Percentiles rank a stretch among this genome's conserved stretches.
Conservation (phyloP, 2,329 filamentous ascomycete genomes). For the Pseudocercospora ulei region DNA sequence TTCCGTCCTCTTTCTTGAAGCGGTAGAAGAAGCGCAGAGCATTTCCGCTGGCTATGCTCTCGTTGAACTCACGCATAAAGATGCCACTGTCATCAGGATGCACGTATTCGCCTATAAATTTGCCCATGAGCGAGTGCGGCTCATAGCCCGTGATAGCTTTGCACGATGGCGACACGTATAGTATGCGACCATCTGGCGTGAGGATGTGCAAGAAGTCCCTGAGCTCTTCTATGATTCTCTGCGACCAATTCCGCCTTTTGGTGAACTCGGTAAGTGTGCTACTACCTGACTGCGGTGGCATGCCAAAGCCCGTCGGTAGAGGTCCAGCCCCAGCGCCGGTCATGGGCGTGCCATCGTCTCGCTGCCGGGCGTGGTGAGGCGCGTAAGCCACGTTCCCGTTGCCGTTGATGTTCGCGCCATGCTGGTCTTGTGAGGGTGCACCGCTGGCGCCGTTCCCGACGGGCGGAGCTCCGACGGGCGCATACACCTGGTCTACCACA, state of each 20-base stretch:
- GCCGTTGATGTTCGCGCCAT: constrained; percentile 20
- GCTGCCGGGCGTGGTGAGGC: constrained; percentile 23
- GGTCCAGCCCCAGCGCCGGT: constrained; percentile 47
- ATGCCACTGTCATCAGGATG: constrained; percentile 76
- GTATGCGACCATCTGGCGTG: constrained; percentile 70
- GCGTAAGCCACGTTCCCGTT: constrained; percentile 22
- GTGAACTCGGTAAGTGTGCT: constrained; percentile 57
- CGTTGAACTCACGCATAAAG: constrained; percentile 79
- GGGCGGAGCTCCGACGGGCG: constrained; percentile 22
- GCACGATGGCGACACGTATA: constrained; percentile 75
- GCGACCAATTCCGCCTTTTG: constrained; percentile 68
- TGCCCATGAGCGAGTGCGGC: constrained; percentile 59
- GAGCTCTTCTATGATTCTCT: constrained; percentile 79
- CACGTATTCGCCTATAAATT: constrained; percentile 69
- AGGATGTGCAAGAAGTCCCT: constrained; percentile 83
- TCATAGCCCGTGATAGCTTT: constrained; percentile 66
- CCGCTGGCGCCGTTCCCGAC: constrained; percentile 23
- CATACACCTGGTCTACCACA: constrained; percentile 24
- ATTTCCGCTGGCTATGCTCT: constrained; percentile 73
- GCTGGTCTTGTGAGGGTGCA: constrained; percentile 18
- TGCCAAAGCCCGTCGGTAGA: constrained; percentile 47
- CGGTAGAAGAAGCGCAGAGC: constrained; percentile 77
- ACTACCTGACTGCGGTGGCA: constrained; percentile 37
- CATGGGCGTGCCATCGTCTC: constrained; percentile 25
- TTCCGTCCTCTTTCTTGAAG: constrained; percentile 62